These are phyloP conservation scores for Tieghemiomyces parasiticus DNA, from an alignment of 192 early-diverging fungal genomes.

Conservation along the genomic window DNA sequence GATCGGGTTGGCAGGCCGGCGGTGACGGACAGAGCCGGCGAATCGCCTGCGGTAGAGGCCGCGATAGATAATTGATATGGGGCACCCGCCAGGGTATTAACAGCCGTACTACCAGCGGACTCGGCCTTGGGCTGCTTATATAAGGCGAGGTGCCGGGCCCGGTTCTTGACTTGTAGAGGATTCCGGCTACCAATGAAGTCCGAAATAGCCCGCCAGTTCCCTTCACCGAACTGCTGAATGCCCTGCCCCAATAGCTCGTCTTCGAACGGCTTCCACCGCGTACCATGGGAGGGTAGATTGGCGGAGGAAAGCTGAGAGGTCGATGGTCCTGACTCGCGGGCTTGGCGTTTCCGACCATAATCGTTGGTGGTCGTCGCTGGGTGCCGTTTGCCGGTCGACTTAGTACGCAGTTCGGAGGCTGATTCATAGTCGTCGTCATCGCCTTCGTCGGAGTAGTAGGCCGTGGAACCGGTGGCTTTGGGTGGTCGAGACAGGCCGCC, in stretches of 20 bases:
- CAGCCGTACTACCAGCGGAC: no score
- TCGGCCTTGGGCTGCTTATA: no score
- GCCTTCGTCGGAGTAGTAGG: neutral
- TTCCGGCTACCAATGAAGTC: slow-evolving; percentile 33
- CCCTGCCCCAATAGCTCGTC: slow-evolving; percentile 18
- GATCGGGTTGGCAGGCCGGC: no score
- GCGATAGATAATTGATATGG: no score
- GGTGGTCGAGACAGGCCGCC: slow-evolving; percentile 13
- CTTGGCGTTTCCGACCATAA: slow-evolving; percentile 16
- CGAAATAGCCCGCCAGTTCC: slow-evolving; percentile 39
- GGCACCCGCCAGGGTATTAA: no score
- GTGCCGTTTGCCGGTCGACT: neutral
- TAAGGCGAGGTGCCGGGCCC: slow-evolving; percentile 34
- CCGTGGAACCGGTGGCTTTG: neutral
- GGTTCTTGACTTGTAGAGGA: slow-evolving; percentile 44
- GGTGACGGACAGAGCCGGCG: no score
- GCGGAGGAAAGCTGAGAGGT: no score
- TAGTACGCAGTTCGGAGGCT: neutral
- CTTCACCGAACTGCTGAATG: slow-evolving; percentile 25
- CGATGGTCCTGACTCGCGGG: slow-evolving; percentile 26
- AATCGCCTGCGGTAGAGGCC: no score
- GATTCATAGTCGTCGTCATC: slow-evolving; percentile 11
- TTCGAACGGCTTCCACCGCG: slow-evolving; percentile 40
- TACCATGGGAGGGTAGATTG: slow-evolving; percentile 38
- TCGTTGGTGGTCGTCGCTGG: neutral